These are phyloP conservation scores for Pluteus cervinus DNA, from an alignment of 768 basidiomycete genomes.

Conservation along the genomic window DNA sequence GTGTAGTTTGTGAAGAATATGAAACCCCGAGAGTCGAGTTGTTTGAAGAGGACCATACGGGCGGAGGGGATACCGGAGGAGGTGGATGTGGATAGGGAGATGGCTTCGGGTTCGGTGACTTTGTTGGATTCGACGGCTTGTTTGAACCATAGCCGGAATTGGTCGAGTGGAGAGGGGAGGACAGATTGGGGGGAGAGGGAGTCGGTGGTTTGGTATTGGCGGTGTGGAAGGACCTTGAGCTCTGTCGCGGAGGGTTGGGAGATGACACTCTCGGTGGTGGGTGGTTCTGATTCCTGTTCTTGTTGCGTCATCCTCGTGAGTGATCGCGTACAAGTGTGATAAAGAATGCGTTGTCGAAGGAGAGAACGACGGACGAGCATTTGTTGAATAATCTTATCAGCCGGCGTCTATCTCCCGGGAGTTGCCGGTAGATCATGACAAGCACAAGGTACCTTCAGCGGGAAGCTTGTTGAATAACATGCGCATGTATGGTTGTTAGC, in stretches of 20 bases:
- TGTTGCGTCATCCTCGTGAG: too few species aligned
- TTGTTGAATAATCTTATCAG: too few species aligned
- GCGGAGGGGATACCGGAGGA: constrained; percentile 74
- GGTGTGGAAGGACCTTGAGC: constrained; percentile 65
- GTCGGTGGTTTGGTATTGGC: constrained; percentile 68
- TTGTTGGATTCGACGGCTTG: constrained; percentile 43
- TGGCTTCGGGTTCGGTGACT: constrained; percentile 86
- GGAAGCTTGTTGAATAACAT: too few species aligned
- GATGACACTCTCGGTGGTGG: constrained; percentile 42
- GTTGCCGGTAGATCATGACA: too few species aligned
- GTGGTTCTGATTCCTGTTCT: too few species aligned
- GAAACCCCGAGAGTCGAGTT: constrained; percentile 85
- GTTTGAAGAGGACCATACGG: constrained; percentile 87
- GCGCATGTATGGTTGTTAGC: too few species aligned
- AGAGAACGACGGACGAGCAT: too few species aligned
- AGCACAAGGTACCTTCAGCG: too few species aligned
- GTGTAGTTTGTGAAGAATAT: constrained; percentile 97
- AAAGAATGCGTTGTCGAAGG: too few species aligned
- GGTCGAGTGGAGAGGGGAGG: constrained; percentile 64
- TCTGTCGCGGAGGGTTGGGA: constrained; percentile 44
- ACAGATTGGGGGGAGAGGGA: constrained; percentile 59
- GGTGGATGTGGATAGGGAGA: constrained; percentile 75
- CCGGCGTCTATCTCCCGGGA: too few species aligned
- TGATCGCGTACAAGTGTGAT: too few species aligned
- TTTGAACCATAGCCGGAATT: constrained; percentile 86